These are phyloP conservation scores for Aspergillus ochraceoroseus DNA, from an alignment of 2,329 filamentous ascomycete species.

Conservation along the genomic window DNA sequence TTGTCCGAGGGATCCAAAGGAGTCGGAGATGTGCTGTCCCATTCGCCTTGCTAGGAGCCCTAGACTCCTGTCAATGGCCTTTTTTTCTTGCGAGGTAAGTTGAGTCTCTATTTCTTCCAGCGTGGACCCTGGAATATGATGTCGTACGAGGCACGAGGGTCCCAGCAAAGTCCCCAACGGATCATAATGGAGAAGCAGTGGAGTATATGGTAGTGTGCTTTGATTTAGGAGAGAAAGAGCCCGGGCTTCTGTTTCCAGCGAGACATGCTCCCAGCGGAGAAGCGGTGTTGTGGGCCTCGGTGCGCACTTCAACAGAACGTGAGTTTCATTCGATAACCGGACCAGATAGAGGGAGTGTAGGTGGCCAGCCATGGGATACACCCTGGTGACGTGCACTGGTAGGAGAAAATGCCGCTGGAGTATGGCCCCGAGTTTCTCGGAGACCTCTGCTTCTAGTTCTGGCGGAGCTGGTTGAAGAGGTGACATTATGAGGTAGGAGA, in stretches of 20 bases:
- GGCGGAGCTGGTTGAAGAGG: conserved; percentile 10
- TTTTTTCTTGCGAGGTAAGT: conserved; percentile 30
- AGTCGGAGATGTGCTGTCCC: conserved; percentile 43
- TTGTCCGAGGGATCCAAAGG: conserved; percentile 50
- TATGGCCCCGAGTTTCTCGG: conserved; percentile 27
- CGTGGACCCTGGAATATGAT: conserved; percentile 34
- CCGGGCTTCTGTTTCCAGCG: conserved; percentile 40
- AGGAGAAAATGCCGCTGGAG: conserved; percentile 33
- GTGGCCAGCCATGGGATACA: conserved; percentile 28
- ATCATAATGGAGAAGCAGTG: conserved; percentile 38
- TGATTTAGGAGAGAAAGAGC: conserved; percentile 37
- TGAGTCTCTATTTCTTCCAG: conserved; percentile 30
- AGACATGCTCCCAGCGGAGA: conserved; percentile 38
- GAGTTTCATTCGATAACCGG: conserved; percentile 37
- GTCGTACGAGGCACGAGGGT: conserved; percentile 37
- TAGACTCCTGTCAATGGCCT: conserved; percentile 35
- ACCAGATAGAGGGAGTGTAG: conserved; percentile 37
- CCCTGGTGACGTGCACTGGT: conserved; percentile 28
- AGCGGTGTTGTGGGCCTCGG: conserved; percentile 35
- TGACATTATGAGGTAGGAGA: conserved; percentile 14
- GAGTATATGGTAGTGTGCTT: conserved; percentile 33
- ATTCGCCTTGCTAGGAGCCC: conserved; percentile 41
- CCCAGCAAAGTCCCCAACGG: conserved; percentile 25
- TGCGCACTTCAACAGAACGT: conserved; percentile 37
- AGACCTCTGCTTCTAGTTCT: conserved; percentile 17